phyloP scores from a whole-genome alignment of 371 early-diverging fungal species.

The Actinomucor elegans region DNA sequence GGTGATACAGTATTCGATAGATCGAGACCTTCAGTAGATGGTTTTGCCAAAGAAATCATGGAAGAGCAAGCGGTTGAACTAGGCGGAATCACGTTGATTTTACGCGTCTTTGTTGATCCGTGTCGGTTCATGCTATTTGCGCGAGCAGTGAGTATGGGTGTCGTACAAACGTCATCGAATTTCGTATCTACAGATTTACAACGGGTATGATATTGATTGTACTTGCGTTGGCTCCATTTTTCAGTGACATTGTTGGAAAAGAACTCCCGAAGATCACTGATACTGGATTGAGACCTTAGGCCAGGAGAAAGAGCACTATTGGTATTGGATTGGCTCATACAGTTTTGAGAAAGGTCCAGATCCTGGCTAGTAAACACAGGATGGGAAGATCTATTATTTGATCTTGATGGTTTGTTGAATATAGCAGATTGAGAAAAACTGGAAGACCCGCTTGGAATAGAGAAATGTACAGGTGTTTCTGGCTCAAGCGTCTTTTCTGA shows the following conservation, averaged over 20 bases:
- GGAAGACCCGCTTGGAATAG: conserved; percentile 16
- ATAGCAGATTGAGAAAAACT: conserved; percentile 23
- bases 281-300: conserved; percentile 16
- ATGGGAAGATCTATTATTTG: conserved; percentile 11
- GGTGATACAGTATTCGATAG: background rate
- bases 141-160: conserved; percentile 22
- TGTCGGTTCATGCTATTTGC: conserved; percentile 8
- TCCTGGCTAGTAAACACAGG: conserved; percentile 9
- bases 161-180: conserved; percentile 23
- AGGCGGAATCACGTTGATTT: background rate
- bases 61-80: no score
- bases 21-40: background rate
- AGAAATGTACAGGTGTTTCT: conserved; percentile 4
- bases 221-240: conserved; percentile 17
- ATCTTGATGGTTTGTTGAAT: conserved; percentile 9
- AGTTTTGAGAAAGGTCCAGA: background rate
- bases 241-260: conserved; percentile 14
- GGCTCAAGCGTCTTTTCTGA: background rate
- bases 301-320: conserved; percentile 7
- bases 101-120: background rate
- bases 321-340: background rate
- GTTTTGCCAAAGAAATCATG: background rate
- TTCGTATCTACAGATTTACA: conserved; percentile 19
- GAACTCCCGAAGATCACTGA: conserved; percentile 17
- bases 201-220: conserved; percentile 14